These are phyloP conservation scores for Micractinium sp. DNA, from an alignment of 139 green algal genomes.

Conservation along the genomic window DNA sequence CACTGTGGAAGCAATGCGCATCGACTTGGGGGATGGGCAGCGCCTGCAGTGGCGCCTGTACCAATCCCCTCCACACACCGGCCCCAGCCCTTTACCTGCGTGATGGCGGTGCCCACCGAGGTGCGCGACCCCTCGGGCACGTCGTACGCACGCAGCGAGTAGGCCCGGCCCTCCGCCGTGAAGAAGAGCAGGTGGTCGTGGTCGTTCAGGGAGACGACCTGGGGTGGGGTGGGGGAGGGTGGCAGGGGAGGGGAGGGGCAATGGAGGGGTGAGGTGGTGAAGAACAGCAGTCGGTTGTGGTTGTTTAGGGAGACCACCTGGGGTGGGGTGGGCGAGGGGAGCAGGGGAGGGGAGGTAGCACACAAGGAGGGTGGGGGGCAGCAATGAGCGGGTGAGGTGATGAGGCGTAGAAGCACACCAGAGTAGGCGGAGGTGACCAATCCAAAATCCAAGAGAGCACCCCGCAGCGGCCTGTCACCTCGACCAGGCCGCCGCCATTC, in stretches of 20 bases:
- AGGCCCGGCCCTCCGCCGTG: slow-evolving; percentile 59
- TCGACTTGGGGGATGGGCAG: slow-evolving; percentile 16
- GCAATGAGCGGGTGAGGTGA: no score
- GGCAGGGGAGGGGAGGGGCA: not conserved
- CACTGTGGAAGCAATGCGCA: slow-evolving; percentile 66
- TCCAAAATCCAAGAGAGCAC: no score
- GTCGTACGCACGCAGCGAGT: slow-evolving; percentile 69
- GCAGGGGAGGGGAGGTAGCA: not conserved
- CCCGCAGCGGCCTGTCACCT: no score
- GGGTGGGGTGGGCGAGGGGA: not conserved
- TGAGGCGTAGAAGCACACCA: no score
- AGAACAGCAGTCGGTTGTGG: slow-evolving; percentile 87
- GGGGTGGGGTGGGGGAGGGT: not conserved
- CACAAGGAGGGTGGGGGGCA: not conserved
- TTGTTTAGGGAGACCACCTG: slow-evolving; percentile 60
- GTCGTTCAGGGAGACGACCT: slow-evolving; percentile 60
- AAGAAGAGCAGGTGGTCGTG: slow-evolving; percentile 90
- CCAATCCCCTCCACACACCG: no score
- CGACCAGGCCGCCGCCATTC: no score
- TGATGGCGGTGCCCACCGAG: slow-evolving; percentile 57
- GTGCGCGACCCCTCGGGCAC: slow-evolving; percentile 74
- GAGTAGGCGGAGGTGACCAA: no score
- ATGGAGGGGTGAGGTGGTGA: slow-evolving; percentile 40
- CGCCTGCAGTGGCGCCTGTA: not conserved
- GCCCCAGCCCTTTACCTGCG: no score